These are phyloP conservation scores for Syzygium grande DNA, from an alignment of 345 rosid genomes.

Conservation along the genomic window DNA sequence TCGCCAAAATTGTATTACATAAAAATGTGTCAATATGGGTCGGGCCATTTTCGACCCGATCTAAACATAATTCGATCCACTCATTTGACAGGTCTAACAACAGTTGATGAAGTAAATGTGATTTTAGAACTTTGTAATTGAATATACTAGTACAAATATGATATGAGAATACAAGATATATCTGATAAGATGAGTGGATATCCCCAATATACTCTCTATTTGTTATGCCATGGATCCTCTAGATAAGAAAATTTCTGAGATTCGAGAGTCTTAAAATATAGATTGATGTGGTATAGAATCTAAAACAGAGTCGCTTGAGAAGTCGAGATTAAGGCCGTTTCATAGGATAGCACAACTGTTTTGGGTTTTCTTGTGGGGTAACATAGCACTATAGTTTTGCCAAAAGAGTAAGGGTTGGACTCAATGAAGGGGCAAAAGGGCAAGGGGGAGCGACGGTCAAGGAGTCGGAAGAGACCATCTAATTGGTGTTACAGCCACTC, in stretches of 20 bases:
- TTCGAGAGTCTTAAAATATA: background rate
- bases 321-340: background rate
- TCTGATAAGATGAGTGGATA: background rate
- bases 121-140: rapidly evolving
- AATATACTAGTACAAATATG: rapidly evolving
- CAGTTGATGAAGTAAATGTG: background rate
- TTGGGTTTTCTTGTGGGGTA: background rate
- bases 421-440: background rate
- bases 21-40: too few species aligned
- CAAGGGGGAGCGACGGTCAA: background rate
- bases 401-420: background rate
- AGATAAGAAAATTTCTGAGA: background rate
- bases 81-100: background rate
- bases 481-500: background rate
- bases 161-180: background rate
- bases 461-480: background rate
- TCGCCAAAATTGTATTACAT: too few species aligned
- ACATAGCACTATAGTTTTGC: background rate
- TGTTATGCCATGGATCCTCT: rapidly evolving
- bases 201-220: rapidly evolving
- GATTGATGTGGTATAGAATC: background rate
- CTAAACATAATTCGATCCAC: too few species aligned
- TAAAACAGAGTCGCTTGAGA: background rate
- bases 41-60: too few species aligned
- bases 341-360: background rate